These are phyloP conservation scores for Leptodontidium sp. DNA, from an alignment of 2,329 filamentous ascomycete species.

Conservation along the genomic window DNA sequence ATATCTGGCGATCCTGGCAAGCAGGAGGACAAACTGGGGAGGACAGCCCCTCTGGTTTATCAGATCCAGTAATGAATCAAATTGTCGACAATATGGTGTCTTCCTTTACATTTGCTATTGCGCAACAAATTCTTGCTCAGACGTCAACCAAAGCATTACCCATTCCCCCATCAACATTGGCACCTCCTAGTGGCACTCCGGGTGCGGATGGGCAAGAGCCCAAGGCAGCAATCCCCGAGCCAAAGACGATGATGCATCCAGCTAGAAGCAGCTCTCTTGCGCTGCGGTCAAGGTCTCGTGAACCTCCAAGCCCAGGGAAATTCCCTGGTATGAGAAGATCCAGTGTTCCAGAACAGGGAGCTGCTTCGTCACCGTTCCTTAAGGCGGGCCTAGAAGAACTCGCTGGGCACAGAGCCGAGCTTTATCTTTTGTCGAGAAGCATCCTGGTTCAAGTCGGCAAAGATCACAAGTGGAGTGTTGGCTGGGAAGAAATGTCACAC, in stretches of 20 bases:
- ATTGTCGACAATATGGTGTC: constrained; percentile 77
- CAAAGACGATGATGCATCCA: constrained; percentile 76
- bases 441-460: constrained; percentile 79
- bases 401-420: constrained; percentile 81
- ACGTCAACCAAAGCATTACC: constrained; percentile 74
- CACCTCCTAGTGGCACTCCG: constrained; percentile 42
- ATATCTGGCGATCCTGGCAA: constrained; percentile 70
- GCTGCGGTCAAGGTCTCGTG: constrained; percentile 50
- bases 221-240: constrained; percentile 70
- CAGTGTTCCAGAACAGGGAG: constrained; percentile 49
- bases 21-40: constrained; percentile 33
- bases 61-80: constrained; percentile 54
- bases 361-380: constrained; percentile 57
- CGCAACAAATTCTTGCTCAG: constrained; percentile 79
- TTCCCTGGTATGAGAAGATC: constrained; percentile 59
- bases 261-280: constrained; percentile 69
- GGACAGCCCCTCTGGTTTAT: constrained; percentile 42
- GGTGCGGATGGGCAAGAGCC: constrained; percentile 59
- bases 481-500: constrained; percentile 70
- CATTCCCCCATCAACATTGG: constrained; percentile 67
- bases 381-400: constrained; percentile 80
- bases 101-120: constrained; percentile 80
- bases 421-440: constrained; percentile 81
- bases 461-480: constrained; percentile 77
- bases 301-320: constrained; percentile 60